Base-by-base conservation (phyloP, 108 stramenopile genomes). In the Mediolabrus comicus region DNA sequence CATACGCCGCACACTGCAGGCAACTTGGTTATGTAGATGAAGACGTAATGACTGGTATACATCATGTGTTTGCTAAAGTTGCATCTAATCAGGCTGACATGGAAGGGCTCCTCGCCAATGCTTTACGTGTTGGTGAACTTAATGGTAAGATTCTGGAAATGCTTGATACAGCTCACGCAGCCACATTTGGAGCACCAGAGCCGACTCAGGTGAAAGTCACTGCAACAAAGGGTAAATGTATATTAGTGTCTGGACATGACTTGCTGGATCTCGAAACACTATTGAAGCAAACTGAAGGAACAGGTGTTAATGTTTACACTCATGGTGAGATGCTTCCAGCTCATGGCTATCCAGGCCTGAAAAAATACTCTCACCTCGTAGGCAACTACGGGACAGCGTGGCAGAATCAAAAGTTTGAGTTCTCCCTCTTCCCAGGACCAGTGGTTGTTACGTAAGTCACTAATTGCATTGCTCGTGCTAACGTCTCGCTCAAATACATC, bases 311-410 rank as follows among this genome's bases (percentile, higher is more conserved):
- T 32, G 90, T 94, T 9, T 94, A 90, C 64, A 94, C 92, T 5
- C 92, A 94, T 55, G 92, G 92, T 26, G 90, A 94, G 77, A 87
- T 94, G 88, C 72, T 91, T n/a, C 92, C 92, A 12, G 92, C 90
- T 22, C 88, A 91, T 80, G 49, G 70, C 34, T 91, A 94, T 77
- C 92, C 92, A 9, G 84, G 83, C 38, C 72, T 94, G 41, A 84
- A 87, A 60, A 85, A 84, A 55, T 91, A 79, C 59, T 28, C 67
- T 17, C 92, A 94, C 74, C 75, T 94, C 32, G 84, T 74, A 11
- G 92, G 87, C 8, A 87, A 91, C 41, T 94, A 86, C 59, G 92
- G 92, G 9, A 89, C 88, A 29, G 88, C 90, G 19, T 94, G 92
- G 92, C 87, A 91, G 56, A 83, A 83, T 66, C 92, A 94, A 78